Percentiles rank a stretch among this genome's conserved stretches.
phyloP scores from a whole-genome alignment of 1,284 basidiomycete species.

The Afroboletus lepidellus region DNA sequence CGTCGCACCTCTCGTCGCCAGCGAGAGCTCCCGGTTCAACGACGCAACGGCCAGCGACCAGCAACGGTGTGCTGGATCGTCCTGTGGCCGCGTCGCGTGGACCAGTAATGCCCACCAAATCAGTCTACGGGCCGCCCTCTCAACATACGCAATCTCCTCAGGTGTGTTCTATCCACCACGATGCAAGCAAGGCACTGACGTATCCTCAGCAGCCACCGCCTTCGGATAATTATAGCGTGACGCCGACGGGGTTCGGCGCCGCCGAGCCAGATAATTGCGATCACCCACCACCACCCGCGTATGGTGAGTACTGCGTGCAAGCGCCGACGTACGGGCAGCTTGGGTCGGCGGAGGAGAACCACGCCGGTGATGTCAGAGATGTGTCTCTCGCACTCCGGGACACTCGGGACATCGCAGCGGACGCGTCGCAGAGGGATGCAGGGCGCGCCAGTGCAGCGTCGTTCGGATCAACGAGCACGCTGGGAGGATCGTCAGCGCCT shows the following conservation, averaged over 20 bases:
- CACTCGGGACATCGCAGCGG: constrained; percentile 2
- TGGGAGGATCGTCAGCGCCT: constrained; percentile 31
- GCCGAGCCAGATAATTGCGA: constrained; percentile 17
- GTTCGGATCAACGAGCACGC: constrained; percentile 24
- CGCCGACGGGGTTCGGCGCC: constrained; percentile 9
- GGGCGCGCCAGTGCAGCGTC: neutral
- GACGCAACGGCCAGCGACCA: constrained; percentile 1
- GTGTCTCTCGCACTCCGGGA: too few species aligned
- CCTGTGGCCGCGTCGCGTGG: constrained; percentile 17
- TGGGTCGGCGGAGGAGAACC: constrained; percentile 4
- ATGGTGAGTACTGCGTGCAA: constrained; percentile 13
- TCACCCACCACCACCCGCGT: constrained; percentile 15
- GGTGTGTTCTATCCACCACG: constrained; percentile 20
- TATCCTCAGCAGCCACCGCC: constrained; percentile 19
- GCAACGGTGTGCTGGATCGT: constrained; percentile 13
- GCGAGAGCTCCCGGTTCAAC: constrained; percentile 21
- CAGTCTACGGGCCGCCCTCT: constrained; percentile 19
- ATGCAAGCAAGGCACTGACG: constrained; percentile 15
- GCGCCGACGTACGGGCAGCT: constrained; percentile 8
- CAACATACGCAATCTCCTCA: constrained; percentile 21
- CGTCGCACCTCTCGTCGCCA: constrained; percentile 31
- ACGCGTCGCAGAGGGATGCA: constrained; percentile 13
- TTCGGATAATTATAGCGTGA: constrained; percentile 17
- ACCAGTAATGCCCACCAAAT: constrained; percentile 29
- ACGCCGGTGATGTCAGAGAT: constrained; percentile 19